A percentile compares a stretch with the other conserved stretches of the same genome.
Conservation (phyloP, 441 rosid genomes). For the Jatropha podagrica region DNA sequence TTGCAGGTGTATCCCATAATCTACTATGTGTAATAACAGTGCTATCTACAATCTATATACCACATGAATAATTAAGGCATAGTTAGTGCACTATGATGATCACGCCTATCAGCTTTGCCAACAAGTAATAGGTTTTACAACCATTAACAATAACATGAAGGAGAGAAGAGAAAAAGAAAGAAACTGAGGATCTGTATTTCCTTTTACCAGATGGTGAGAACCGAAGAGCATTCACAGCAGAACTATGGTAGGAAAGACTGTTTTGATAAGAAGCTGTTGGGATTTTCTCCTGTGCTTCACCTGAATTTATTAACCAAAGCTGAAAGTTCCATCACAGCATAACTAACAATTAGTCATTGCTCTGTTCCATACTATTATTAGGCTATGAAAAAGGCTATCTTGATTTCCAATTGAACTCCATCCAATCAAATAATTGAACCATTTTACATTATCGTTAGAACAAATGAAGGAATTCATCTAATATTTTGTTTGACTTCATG, state of each 20-base stretch:
- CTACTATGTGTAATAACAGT: not conserved
- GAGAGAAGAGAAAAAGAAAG: not conserved
- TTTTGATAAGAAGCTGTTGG: constrained; percentile 66
- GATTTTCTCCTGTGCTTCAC: constrained; percentile 53
- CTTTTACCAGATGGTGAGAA: constrained; percentile 78
- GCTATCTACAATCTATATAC: not conserved
- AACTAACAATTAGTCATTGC: not conserved
- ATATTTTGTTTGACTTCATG: too few relatives aligned
- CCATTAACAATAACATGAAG: not conserved
- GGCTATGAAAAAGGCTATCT: not conserved
- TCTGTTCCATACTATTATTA: not conserved
- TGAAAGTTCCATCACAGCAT: constrained; percentile 26
- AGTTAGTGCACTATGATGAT: not conserved
- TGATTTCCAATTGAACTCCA: not conserved
- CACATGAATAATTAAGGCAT: not conserved
- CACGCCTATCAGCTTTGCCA: not conserved
- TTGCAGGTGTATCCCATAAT: not conserved
- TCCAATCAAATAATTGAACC: not conserved
- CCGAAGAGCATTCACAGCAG: constrained; percentile 74
- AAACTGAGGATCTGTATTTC: not conserved
- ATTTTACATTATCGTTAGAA: not conserved
- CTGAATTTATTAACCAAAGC: constrained; percentile 73
- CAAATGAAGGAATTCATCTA: not conserved
- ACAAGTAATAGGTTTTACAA: not conserved
- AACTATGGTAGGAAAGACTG: constrained; percentile 81